Evolutionary conservation across 2,329 filamentous ascomycete genomes (phyloP), one percentile per base, ranked within the genome.

Genomic region (Colletotrichum ledebouriae): DNA sequence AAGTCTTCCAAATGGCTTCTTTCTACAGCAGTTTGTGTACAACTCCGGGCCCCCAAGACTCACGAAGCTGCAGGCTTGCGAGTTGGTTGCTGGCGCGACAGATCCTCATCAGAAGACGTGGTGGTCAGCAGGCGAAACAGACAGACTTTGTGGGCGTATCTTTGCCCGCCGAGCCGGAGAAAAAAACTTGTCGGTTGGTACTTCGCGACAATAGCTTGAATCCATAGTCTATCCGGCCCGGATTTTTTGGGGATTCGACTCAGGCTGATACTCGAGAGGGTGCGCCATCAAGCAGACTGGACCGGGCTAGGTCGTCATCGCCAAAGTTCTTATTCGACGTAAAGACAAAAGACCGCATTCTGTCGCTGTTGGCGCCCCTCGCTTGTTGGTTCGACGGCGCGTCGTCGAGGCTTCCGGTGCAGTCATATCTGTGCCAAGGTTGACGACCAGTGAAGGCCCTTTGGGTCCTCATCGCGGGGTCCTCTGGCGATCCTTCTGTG

Each of bases 1-100:
- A 68, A 68, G 7, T 20, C 39, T 68, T 68, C 65, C 53, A 65
- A 49, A 68, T 29, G 53, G 42, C 53, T 65, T 68, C 60, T 53
- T 55, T 64, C 59, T 46, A n/a, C n/a, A n/a, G 33, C 33, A 41
- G 34, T 52, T 60, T 39, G 12, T 10, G 44, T n/a, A 15, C 49
- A 25, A 47, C 37, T 13, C 53, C 47, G 13, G 15, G 55, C n/a
- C 37, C 55, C 44, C 39, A 44, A 17, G 4, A 12, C 22, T 2
- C 15, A 33, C 20, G 47, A 22, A 37, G 39, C 49, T 13, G 15
- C 39, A 56, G 59, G 50, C 39, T 56, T 25, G 39, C 29, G 39
- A 34, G 29, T n/a, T 37, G 41, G 56, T 47, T 59, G 56, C 56
- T 58, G 15, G 55, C 17, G 41, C 42, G 25, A 59, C 39, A 9